Conservation (phyloP, 768 basidiomycete species). For the Phaeotremella skinneri region DNA sequence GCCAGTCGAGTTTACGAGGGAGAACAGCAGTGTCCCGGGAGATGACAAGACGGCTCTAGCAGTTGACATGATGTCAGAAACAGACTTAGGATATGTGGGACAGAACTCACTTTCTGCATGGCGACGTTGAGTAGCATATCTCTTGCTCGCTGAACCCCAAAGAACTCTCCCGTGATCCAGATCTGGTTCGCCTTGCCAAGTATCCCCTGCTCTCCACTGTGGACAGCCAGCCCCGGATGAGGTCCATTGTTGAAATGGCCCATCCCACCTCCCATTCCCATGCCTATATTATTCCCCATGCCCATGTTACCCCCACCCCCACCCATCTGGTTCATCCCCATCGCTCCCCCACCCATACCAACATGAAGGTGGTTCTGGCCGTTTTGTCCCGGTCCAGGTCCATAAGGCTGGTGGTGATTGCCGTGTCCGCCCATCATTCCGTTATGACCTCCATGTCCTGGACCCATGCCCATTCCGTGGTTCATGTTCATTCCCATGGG, state of each 20-base stretch:
- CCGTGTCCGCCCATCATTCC: conserved; percentile 8
- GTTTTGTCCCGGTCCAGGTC: conserved; percentile 7
- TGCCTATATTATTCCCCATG: conserved; percentile 51
- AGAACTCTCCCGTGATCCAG: conserved; percentile 98
- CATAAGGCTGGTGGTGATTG: conserved; percentile 10
- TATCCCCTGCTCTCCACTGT: conserved; percentile 45
- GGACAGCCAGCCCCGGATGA: conserved; percentile 33
- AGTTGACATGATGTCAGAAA: conserved; percentile 3
- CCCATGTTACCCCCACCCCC: conserved; percentile 26
- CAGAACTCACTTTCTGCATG: conserved; percentile 68
- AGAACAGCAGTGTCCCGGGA: conserved; percentile 91
- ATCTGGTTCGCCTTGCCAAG: conserved; percentile 70
- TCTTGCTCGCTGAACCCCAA: conserved; percentile 87
- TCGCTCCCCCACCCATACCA: conserved; percentile 28
- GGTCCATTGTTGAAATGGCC: conserved; percentile 53
- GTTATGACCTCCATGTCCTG: conserved; percentile 1
- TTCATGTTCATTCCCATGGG: conserved; percentile 24
- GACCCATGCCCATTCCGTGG: conserved; percentile 11
- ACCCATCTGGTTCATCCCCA: conserved; percentile 26
- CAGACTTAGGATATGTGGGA: conserved; percentile 3
- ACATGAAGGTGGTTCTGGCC: conserved; percentile 35
- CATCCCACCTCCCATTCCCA: conserved; percentile 54
- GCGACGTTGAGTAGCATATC: conserved; percentile 93
- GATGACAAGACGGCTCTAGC: conserved; percentile 79
- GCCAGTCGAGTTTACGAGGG: conserved; percentile 96